A percentile compares a stretch with the other conserved stretches of the same genome.
These are phyloP conservation scores for Eimeria zaria DNA, from an alignment of 169 alveolate species.

Conservation along the genomic window DNA sequence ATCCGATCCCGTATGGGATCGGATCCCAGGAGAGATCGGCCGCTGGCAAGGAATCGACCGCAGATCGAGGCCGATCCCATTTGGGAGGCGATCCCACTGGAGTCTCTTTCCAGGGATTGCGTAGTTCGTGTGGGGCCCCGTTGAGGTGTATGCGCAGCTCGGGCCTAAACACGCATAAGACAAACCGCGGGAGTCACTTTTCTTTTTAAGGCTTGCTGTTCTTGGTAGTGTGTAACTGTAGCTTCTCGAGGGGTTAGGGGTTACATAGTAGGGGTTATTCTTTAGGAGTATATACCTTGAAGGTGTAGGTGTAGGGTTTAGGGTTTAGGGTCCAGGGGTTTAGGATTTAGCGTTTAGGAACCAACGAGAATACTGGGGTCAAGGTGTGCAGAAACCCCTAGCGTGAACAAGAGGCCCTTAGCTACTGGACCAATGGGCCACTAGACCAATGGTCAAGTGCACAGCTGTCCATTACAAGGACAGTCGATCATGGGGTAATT, in stretches of 20 bases:
- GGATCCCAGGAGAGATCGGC: no score
- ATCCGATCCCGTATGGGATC: conserved; percentile 29
- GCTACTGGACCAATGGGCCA: no score
- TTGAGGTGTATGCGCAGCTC: conserved; percentile 17
- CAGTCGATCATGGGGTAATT: no score
- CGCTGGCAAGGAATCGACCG: background rate
- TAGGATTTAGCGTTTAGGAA: no score
- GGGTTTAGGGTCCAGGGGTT: background rate
- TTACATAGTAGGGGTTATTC: background rate
- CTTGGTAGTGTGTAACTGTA: background rate
- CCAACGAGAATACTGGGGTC: no score
- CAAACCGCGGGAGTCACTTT: background rate
- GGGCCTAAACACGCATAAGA: background rate
- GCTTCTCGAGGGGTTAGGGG: background rate
- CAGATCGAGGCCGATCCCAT: conserved; percentile 9
- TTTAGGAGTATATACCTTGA: background rate
- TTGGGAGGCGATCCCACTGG: background rate
- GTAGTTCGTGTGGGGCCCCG: background rate
- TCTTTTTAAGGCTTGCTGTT: background rate
- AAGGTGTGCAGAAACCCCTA: no score
- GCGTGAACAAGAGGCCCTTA: no score
- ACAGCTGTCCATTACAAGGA: no score
- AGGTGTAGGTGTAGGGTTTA: background rate
- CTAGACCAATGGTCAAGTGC: no score
- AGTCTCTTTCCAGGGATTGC: background rate